Percentiles rank a stretch among this genome's conserved stretches.
These are phyloP conservation scores for Stemphylium beticola DNA, from an alignment of 2,329 filamentous ascomycete genomes.

Conservation along the genomic window DNA sequence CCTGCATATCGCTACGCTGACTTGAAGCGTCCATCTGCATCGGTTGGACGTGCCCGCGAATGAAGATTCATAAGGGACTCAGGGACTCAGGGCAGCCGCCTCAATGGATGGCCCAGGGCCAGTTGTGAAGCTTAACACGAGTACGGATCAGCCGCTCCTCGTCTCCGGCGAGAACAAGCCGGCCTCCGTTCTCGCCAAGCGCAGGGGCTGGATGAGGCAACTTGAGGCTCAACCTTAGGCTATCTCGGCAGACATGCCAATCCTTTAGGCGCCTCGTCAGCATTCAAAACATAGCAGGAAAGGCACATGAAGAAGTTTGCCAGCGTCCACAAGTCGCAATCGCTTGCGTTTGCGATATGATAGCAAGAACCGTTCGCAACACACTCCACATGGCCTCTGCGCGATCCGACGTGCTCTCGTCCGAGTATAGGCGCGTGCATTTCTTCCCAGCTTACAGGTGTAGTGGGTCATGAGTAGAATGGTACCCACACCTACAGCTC, in stretches of 20 bases:
- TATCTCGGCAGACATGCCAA: constrained; percentile 14
- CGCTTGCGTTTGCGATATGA: neutral
- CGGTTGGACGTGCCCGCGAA: constrained; percentile 11
- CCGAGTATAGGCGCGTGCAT: constrained; percentile 15
- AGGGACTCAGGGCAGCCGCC: constrained; percentile 3
- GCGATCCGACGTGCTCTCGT: neutral
- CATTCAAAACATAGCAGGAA: neutral
- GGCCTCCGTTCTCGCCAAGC: constrained; percentile 28
- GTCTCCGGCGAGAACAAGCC: constrained; percentile 25
- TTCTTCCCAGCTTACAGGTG: constrained; percentile 19
- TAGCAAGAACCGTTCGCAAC: neutral
- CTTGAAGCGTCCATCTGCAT: constrained; percentile 5
- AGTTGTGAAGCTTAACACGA: constrained; percentile 1
- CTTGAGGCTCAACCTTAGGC: constrained; percentile 26
- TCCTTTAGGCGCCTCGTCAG: neutral
- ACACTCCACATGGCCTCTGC: neutral
- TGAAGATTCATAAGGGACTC: constrained; percentile 14
- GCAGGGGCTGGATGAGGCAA: constrained; percentile 6
- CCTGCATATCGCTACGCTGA: constrained; percentile 24
- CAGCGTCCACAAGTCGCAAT: neutral
- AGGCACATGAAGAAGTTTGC: neutral
- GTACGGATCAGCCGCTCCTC: constrained; percentile 17
- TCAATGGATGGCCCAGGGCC: neutral
- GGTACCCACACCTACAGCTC: constrained; percentile 34
- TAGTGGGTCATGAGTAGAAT: constrained; percentile 22